Conservation (phyloP, 345 rosid species). For the Arabis hirsuta region DNA sequence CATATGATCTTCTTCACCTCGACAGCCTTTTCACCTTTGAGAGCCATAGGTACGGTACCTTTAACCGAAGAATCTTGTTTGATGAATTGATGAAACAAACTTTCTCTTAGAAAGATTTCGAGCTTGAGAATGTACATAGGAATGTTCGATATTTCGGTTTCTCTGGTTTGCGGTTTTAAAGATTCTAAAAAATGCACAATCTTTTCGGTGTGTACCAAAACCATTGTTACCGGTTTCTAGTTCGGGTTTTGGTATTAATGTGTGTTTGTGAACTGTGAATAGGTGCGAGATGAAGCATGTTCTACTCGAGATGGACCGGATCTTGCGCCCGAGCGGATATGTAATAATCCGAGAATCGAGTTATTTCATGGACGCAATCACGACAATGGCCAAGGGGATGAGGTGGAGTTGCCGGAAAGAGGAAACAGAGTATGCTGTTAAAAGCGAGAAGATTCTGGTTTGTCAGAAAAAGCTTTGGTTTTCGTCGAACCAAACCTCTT, state of each 20-base stretch:
- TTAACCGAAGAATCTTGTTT: not conserved
- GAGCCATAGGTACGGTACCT: slow-evolving; percentile 72
- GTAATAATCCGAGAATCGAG: slow-evolving; percentile 80
- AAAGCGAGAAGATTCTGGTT: slow-evolving; percentile 80
- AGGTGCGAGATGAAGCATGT: slow-evolving; percentile 91
- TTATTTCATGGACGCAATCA: slow-evolving; percentile 73
- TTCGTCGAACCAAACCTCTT: slow-evolving; percentile 48
- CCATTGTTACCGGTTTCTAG: not conserved
- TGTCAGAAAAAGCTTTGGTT: slow-evolving; percentile 96
- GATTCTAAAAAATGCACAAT: too few relatives aligned
- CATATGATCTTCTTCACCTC: slow-evolving; percentile 94
- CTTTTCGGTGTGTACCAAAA: not conserved
- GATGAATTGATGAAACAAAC: not conserved
- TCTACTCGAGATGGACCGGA: slow-evolving; percentile 89
- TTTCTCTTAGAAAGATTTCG: too few relatives aligned
- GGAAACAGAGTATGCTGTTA: slow-evolving; percentile 61
- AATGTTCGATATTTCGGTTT: too few relatives aligned
- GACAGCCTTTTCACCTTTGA: slow-evolving; percentile 91
- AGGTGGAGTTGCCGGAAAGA: slow-evolving; percentile 83
- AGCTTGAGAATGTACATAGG: too few relatives aligned
- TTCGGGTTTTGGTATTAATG: slow-evolving; percentile 7
- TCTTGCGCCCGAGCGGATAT: slow-evolving; percentile 77
- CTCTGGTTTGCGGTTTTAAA: not conserved
- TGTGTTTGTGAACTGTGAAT: slow-evolving; percentile 19
- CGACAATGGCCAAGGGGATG: slow-evolving; percentile 73